Evolutionary conservation across 2,329 filamentous ascomycete species (phyloP).

Genomic region (Pseudopyricularia javanii): DNA sequence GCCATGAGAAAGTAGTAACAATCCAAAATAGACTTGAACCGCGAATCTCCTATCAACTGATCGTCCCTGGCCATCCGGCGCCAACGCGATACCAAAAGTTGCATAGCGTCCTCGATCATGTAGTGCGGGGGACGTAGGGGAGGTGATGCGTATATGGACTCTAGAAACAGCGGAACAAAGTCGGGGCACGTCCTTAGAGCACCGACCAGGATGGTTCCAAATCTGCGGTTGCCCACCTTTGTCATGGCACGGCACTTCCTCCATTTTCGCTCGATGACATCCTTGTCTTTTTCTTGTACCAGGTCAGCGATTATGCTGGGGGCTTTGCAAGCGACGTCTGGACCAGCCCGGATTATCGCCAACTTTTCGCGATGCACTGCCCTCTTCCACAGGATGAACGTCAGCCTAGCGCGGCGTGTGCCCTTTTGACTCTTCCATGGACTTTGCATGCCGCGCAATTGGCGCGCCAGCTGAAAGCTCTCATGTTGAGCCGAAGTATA

Average conservation of each 20-base stretch:
- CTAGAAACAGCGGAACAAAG: constrained; percentile 18
- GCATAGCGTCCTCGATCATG: constrained; percentile 21
- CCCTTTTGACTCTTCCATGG: too few relatives aligned
- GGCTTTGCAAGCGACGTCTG: not conserved
- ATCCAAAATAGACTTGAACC: not conserved
- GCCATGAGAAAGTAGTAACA: not conserved
- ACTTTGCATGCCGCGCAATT: not conserved
- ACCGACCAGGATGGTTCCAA: not conserved
- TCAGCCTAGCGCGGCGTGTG: not conserved
- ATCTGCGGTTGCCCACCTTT: not conserved
- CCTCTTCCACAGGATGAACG: not conserved
- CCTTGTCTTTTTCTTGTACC: not conserved
- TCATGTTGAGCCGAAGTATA: not conserved
- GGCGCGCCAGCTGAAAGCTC: not conserved
- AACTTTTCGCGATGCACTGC: not conserved
- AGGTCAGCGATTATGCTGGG: not conserved
- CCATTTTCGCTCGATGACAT: not conserved
- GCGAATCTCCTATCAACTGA: not conserved
- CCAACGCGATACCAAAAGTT: constrained; percentile 14
- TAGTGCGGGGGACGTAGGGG: constrained; percentile 19
- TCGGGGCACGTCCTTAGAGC: constrained; percentile 18
- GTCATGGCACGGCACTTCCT: not conserved
- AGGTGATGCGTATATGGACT: constrained; percentile 20
- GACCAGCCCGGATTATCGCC: not conserved
- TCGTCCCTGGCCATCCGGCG: not conserved